These are phyloP conservation scores for Microthlaspi erraticum DNA, from an alignment of 345 rosid species.

Conservation along the genomic window DNA sequence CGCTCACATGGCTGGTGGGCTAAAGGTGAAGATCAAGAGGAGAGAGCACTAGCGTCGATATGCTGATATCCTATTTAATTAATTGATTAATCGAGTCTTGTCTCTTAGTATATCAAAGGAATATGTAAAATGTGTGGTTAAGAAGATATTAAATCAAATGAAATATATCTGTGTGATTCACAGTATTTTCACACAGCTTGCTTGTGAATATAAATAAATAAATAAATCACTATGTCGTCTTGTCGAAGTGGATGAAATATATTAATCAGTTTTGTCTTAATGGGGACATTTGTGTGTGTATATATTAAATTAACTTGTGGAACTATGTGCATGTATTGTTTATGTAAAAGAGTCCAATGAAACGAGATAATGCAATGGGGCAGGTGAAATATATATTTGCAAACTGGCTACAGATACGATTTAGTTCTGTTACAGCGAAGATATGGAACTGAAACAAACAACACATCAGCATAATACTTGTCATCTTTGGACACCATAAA, in stretches of 20 bases:
- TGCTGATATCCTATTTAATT: background rate
- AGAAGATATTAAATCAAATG: constrained; percentile 6
- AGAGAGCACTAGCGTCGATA: constrained; percentile 30
- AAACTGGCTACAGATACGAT: constrained; percentile 16
- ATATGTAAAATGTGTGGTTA: constrained; percentile 27
- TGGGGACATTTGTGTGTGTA: too few relatives aligned
- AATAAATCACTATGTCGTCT: constrained; percentile 22
- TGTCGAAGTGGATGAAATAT: constrained; percentile 8
- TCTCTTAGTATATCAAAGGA: constrained; percentile 27
- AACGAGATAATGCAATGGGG: constrained; percentile 9
- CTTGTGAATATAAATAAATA: constrained; percentile 13
- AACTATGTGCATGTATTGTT: background rate
- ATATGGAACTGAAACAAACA: constrained; percentile 12
- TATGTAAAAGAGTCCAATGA: constrained; percentile 17
- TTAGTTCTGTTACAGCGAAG: constrained; percentile 17
- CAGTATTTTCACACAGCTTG: background rate
- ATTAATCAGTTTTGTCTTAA: constrained; percentile 1
- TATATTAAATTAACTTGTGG: constrained; percentile 17
- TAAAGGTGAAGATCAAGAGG: constrained; percentile 53
- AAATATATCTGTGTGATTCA: constrained; percentile 23
- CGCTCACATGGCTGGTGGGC: constrained; percentile 77
- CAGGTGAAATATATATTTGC: background rate
- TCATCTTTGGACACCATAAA: background rate
- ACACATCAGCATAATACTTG: background rate
- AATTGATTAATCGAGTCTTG: constrained; percentile 9